These are phyloP conservation scores for Aspergillus hiratsukae DNA, from an alignment of 2,329 filamentous ascomycete genomes.

Conservation along the genomic window DNA sequence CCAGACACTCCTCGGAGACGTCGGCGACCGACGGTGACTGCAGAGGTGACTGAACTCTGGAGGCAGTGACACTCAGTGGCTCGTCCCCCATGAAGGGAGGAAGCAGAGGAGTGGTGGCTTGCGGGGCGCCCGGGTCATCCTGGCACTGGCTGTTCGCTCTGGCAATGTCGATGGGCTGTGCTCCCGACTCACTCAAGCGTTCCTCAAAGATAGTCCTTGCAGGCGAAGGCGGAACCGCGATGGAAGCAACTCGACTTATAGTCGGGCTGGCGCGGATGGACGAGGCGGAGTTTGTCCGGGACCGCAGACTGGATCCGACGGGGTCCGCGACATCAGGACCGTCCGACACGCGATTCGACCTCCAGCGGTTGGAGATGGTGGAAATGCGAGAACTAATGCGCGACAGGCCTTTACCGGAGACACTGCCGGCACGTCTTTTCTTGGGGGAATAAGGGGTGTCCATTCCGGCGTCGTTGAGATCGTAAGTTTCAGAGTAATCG, in stretches of 20 bases:
- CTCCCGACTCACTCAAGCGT: slow-evolving; percentile 45
- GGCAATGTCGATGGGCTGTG: slow-evolving; percentile 50
- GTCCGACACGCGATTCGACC: slow-evolving; percentile 34
- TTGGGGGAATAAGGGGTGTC: slow-evolving; percentile 52
- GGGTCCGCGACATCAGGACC: slow-evolving; percentile 25
- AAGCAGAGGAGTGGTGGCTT: slow-evolving; percentile 77
- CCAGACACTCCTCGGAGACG: slow-evolving; percentile 40
- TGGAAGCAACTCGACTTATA: slow-evolving; percentile 45
- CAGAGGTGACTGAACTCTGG: slow-evolving; percentile 69
- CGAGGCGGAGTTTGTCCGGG: slow-evolving; percentile 41
- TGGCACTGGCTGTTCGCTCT: slow-evolving; percentile 48
- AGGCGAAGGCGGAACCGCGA: slow-evolving; percentile 55
- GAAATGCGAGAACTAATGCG: slow-evolving; percentile 68
- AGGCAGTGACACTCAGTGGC: slow-evolving; percentile 44
- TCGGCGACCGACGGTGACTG: slow-evolving; percentile 77
- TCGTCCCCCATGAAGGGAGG: slow-evolving; percentile 70
- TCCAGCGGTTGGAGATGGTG: slow-evolving; percentile 58
- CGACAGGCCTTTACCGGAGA: slow-evolving; percentile 48
- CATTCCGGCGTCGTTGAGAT: slow-evolving; percentile 60
- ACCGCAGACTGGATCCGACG: slow-evolving; percentile 31
- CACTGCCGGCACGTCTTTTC: slow-evolving; percentile 51
- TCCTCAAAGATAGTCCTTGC: slow-evolving; percentile 60
- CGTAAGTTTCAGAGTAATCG: slow-evolving; percentile 32
- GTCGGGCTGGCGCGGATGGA: slow-evolving; percentile 36
- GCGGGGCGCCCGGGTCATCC: slow-evolving; percentile 52